Conservation (phyloP, 2,329 filamentous ascomycete species). For the Chaetomium strumarium region DNA sequence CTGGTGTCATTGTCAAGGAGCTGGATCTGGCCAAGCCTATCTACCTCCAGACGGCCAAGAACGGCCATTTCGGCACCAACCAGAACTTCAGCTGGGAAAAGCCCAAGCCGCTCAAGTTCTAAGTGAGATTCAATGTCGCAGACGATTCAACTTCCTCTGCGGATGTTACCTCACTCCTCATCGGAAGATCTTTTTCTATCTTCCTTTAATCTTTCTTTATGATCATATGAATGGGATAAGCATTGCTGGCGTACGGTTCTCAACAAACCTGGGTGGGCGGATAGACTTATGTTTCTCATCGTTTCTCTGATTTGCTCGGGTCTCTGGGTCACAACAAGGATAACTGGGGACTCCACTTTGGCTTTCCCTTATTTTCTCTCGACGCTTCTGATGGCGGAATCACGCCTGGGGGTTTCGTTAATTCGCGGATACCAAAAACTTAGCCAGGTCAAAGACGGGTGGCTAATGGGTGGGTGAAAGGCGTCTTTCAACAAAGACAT, state of each 20-base stretch:
- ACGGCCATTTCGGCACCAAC: conserved; percentile 97
- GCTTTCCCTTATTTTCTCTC: conserved; percentile 13
- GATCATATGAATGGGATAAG: conserved; percentile 23
- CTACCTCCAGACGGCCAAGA: conserved; percentile 98
- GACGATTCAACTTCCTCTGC: conserved; percentile 31
- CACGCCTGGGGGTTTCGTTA: conserved; percentile 18
- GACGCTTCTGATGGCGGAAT: conserved; percentile 9
- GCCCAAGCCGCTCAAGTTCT: conserved; percentile 90
- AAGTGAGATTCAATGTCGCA: conserved; percentile 39
- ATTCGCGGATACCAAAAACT: conserved; percentile 18
- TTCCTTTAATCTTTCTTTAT: conserved; percentile 15
- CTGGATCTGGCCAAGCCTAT: conserved; percentile 92
- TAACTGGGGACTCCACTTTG: conserved; percentile 13
- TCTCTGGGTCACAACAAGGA: conserved; percentile 13
- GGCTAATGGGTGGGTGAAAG: conserved; percentile 16
- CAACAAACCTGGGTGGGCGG: conserved; percentile 32
- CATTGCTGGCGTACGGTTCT: conserved; percentile 33
- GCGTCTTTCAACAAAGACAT: conserved; percentile 35
- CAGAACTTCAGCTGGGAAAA: conserved; percentile 98
- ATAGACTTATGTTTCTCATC: conserved; percentile 27
- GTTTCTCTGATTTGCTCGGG: conserved; percentile 17
- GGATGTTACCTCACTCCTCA: conserved; percentile 23
- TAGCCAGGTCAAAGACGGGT: conserved; percentile 15
- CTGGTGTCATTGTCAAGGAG: conserved; percentile 97
- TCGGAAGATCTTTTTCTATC: conserved; percentile 16